phyloP scores from a whole-genome alignment of 2,329 filamentous ascomycete species.

The Teratosphaeria destructans region DNA sequence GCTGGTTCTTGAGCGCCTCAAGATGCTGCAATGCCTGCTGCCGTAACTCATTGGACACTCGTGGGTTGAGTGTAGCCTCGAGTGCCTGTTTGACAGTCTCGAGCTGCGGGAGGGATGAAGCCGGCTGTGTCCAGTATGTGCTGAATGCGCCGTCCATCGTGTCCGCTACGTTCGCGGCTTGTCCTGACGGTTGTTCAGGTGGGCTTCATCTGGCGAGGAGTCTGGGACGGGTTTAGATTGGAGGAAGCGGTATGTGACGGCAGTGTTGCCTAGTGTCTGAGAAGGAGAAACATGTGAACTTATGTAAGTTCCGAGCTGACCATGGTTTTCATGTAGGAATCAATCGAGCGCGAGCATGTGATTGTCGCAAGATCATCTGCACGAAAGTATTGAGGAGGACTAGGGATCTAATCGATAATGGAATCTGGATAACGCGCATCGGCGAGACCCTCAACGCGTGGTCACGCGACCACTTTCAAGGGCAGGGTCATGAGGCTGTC shows the following conservation, averaged over 20 bases:
- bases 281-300: background rate
- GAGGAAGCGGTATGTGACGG: background rate
- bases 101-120: conserved; percentile 26
- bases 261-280: background rate
- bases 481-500: background rate
- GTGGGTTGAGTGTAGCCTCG: conserved; percentile 73
- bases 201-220: background rate
- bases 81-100: conserved; percentile 72
- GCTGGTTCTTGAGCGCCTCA: conserved; percentile 69
- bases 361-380: background rate
- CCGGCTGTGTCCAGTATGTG: conserved; percentile 2
- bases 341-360: background rate
- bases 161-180: background rate
- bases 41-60: conserved; percentile 70
- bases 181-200: background rate
- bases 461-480: background rate
- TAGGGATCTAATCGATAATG: background rate
- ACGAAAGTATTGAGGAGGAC: background rate
- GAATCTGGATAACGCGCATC: background rate
- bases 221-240: background rate
- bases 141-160: conserved; percentile 4
- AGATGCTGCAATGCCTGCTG: conserved; percentile 76
- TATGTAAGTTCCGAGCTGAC: background rate
- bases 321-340: background rate
- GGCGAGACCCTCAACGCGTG: background rate